These are phyloP conservation scores for Linnemannia elongata DNA, from an alignment of 192 early-diverging fungal genomes.

Conservation along the genomic window DNA sequence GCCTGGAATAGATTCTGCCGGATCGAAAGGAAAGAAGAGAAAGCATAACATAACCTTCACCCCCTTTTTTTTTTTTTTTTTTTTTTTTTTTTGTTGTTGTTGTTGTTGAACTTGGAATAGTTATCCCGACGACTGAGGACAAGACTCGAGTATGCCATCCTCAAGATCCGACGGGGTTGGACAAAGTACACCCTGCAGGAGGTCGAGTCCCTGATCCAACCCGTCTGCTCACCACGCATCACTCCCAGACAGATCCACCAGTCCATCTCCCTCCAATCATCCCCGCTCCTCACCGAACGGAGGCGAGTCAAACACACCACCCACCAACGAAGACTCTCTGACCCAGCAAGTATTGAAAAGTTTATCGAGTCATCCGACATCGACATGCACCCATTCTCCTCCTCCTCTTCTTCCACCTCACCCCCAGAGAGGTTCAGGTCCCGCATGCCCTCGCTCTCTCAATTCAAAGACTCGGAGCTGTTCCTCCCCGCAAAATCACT, in stretches of 20 bases:
- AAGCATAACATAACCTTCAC: neutral
- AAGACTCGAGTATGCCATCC: conserved; percentile 51
- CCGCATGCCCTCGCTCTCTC: conserved; percentile 37
- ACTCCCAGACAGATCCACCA: conserved; percentile 23
- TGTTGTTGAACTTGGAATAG: conserved; percentile 20
- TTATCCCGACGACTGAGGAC: conserved; percentile 46
- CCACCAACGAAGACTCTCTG: conserved; percentile 16
- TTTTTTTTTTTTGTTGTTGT: conserved; percentile 2
- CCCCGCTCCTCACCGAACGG: conserved; percentile 17
- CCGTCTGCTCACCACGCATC: conserved; percentile 37
- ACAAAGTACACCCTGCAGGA: conserved; percentile 54
- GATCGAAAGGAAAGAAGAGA: neutral
- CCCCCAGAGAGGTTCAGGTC: conserved; percentile 18
- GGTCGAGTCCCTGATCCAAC: conserved; percentile 47
- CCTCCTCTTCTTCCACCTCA: conserved; percentile 13
- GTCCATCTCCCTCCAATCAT: conserved; percentile 28
- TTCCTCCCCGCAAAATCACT: conserved; percentile 47
- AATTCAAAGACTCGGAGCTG: conserved; percentile 49
- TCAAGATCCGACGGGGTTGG: conserved; percentile 53
- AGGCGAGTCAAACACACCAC: neutral
- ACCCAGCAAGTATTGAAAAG: neutral
- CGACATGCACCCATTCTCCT: neutral
- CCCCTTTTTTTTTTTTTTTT: conserved; percentile 12
- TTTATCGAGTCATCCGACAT: neutral
- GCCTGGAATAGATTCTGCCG: conserved; percentile 7